A percentile compares a stretch with the other conserved stretches of the same genome.
These are phyloP conservation scores for Colletotrichum sp. DNA, from an alignment of 2,329 filamentous ascomycete species.

Conservation along the genomic window DNA sequence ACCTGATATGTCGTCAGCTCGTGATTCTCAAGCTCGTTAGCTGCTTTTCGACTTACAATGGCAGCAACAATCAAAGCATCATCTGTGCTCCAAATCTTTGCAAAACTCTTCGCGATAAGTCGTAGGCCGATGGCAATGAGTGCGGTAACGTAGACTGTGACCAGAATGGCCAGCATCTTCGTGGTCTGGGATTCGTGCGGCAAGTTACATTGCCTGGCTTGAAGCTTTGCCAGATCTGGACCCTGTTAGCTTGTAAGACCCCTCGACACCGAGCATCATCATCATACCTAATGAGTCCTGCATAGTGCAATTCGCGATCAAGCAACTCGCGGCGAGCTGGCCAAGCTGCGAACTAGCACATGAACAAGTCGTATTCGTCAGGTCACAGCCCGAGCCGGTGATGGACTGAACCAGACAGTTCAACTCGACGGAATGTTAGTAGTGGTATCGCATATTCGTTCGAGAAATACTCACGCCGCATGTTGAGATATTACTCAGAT, in stretches of 20 bases:
- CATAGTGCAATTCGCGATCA: slow-evolving; percentile 21
- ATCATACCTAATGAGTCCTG: slow-evolving; percentile 17
- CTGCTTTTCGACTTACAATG: background rate
- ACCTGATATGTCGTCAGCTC: background rate
- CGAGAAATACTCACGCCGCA: background rate
- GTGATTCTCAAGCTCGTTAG: background rate
- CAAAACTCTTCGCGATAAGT: background rate
- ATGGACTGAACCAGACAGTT: slow-evolving; percentile 7
- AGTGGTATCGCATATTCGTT: background rate
- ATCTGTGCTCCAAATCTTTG: slow-evolving; percentile 8
- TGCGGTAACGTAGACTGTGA: background rate
- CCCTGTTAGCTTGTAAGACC: background rate
- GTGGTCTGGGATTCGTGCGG: slow-evolving; percentile 13
- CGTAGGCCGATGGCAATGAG: background rate
- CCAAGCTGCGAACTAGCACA: slow-evolving; percentile 10
- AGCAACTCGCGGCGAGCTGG: background rate
- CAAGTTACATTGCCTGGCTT: slow-evolving; percentile 9
- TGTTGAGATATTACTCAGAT: slow-evolving; percentile 9
- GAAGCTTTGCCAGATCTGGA: slow-evolving; percentile 14
- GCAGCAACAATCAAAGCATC: slow-evolving; percentile 5
- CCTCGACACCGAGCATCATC: background rate
- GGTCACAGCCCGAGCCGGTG: slow-evolving; percentile 8
- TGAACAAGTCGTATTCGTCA: slow-evolving; percentile 19
- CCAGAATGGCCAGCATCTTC: background rate
- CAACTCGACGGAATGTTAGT: background rate